Evolutionary conservation across 345 rosid genomes (phyloP), one percentile per base, ranked within the genome.

Genomic region (Bruguiera gymnorhiza): DNA sequence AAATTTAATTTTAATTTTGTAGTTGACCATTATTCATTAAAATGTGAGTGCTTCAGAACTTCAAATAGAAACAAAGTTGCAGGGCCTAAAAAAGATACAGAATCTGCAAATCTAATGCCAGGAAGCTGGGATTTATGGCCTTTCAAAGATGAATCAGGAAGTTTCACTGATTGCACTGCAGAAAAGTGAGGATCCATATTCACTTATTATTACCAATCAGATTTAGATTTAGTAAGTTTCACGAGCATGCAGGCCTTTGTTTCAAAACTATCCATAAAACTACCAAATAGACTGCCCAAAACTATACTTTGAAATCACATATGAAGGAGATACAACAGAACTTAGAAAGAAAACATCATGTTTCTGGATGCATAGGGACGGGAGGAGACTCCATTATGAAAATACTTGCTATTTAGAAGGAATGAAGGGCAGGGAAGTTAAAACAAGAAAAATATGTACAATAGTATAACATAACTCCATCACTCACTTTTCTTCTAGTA

Each of bases 401-500:
- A 43, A 13, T 43, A 43, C 18, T 43, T 43, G 50, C 50, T 3
- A 15, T 43, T 43, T 43, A 43, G 50, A 43, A 43, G 16, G 16
- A 43, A 13, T 3, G 19, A 11, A 43, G 50, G 16, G 4, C 11
- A 39, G 11, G 48, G 50, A 43, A 43, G 50, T 43, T 43, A 43
- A 43, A 48, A 37, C 46, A 20, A 10, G 59, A 60, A 65, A 18
- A 60, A 16, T 37, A 36, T 48, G 62, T 6, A 52, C 23, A 70
- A 62, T 39, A 55, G n/a, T 62, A 68, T 65, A 52, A 68, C 50
- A 53, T 66, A 68, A 60, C 23, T 68, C 30, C 51, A 18, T 34
- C 50, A 87, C 99, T 86, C 82, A 96, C 99, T 86, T 85, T 80
- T 96, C 99, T 81, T 96, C 98, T 52, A 89, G 89, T 53, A 92